Evolutionary conservation across 202 grass and related monocot genomes (phyloP).

Genomic region (Cymbopogon flexuosus): DNA sequence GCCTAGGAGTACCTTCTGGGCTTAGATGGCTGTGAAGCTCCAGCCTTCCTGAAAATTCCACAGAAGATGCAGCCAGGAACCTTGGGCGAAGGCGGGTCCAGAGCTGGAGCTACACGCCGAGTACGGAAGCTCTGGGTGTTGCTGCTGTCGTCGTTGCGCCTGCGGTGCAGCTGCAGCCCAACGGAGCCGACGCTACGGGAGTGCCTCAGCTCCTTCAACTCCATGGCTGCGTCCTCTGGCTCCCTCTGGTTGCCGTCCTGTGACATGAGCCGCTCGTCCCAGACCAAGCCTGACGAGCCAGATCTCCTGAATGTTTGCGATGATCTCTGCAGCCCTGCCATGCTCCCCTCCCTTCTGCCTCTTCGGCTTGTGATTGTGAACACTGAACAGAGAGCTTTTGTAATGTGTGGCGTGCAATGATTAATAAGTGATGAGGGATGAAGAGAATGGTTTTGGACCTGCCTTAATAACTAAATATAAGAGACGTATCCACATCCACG

Average conservation of each 20-base stretch:
- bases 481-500: conserved; percentile 22
- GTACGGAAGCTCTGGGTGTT: conserved; percentile 27
- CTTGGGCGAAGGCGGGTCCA: conserved; percentile 58
- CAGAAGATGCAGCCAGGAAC: conserved; percentile 56
- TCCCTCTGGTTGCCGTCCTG: conserved; percentile 30
- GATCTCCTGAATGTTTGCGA: conserved; percentile 57
- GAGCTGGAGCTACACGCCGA: conserved; percentile 7
- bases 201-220: conserved; percentile 50
- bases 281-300: conserved; percentile 67
- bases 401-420: conserved; percentile 13
- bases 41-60: conserved; percentile 44
- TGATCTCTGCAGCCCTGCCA: conserved; percentile 55
- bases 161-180: conserved; percentile 10
- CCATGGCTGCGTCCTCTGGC: conserved; percentile 13
- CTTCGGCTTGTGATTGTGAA: conserved; percentile 9
- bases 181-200: conserved; percentile 46
- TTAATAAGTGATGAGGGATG: not conserved
- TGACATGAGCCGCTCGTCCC: conserved; percentile 51
- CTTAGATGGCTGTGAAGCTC: conserved; percentile 25
- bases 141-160: not conserved
- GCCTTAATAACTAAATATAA: conserved; percentile 13
- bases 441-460: not conserved
- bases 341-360: conserved; percentile 1
- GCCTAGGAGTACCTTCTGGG: conserved; percentile 33
- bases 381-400: not conserved